These are phyloP conservation scores for Cyclocybe cylindracea DNA, from an alignment of 768 basidiomycete species.

Conservation along the genomic window DNA sequence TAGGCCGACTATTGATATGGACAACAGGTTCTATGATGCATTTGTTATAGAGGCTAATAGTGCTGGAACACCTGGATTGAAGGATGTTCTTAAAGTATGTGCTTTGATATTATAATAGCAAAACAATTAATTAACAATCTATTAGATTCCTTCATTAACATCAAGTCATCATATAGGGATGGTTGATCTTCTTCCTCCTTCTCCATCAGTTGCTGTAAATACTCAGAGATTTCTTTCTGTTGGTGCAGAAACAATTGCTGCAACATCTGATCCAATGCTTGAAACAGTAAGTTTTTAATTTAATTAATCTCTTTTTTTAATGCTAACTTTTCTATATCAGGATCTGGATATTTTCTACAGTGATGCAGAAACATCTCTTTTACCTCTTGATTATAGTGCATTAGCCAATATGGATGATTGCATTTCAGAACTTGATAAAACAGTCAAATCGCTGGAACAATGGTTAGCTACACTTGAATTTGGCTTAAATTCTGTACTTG, in stretches of 20 bases:
- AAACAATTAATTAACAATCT: neutral
- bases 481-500: constrained; percentile 70
- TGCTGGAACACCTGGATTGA: constrained; percentile 57
- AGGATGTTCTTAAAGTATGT: constrained; percentile 71
- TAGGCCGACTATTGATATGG: neutral
- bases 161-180: constrained; percentile 72
- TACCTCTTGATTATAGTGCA: constrained; percentile 60
- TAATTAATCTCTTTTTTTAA: neutral
- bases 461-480: constrained; percentile 78
- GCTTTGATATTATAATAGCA: neutral
- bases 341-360: neutral
- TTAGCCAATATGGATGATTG: constrained; percentile 58
- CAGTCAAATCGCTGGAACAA: constrained; percentile 71
- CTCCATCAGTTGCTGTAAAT: constrained; percentile 39
- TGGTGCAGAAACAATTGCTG: constrained; percentile 7
- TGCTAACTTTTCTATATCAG: neutral
- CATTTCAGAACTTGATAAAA: constrained; percentile 60
- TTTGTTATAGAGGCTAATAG: constrained; percentile 1
- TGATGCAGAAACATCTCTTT: neutral
- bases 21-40: constrained; percentile 10
- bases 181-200: constrained; percentile 72
- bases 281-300: neutral
- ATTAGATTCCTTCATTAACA: constrained; percentile 59
- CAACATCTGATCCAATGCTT: constrained; percentile 1
- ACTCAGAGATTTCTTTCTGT: constrained; percentile 34